Evolutionary conservation across 352 stramenopile genomes (phyloP).

Genomic region (Globisporangium paddicum): DNA sequence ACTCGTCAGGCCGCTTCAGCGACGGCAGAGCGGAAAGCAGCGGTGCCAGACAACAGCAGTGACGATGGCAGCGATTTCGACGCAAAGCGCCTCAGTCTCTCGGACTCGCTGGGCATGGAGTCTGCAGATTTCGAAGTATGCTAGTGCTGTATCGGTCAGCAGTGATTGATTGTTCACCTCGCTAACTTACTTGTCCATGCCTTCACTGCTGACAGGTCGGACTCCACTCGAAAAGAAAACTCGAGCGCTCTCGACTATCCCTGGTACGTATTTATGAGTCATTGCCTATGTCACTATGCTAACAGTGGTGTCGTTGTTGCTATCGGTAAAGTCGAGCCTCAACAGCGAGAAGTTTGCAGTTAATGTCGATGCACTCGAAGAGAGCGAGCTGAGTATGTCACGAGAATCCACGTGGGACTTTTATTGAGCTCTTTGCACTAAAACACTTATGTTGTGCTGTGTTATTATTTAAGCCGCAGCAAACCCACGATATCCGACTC

Average conservation of each 20-base stretch:
- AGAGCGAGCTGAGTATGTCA: constrained; percentile 34
- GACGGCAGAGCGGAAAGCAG: constrained; percentile 6
- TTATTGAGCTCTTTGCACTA: constrained; percentile 1
- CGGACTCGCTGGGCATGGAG: constrained; percentile 69
- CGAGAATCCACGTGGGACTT: background rate
- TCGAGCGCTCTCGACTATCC: constrained; percentile 42
- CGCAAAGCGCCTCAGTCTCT: constrained; percentile 35
- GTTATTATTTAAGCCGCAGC: background rate
- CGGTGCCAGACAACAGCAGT: constrained; percentile 8
- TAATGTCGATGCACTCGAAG: constrained; percentile 50
- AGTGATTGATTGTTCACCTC: background rate
- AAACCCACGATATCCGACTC: constrained; percentile 13
- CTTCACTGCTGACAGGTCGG: constrained; percentile 33
- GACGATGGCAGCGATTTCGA: constrained; percentile 15
- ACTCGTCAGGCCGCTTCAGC: background rate
- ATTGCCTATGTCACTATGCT: background rate
- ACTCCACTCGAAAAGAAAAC: constrained; percentile 32
- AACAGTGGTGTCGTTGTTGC: background rate
- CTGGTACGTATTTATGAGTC: constrained; percentile 22
- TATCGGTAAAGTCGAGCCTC: constrained; percentile 42
- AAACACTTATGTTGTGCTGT: background rate
- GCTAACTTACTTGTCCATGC: background rate
- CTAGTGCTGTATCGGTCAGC: background rate
- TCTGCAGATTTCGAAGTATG: constrained; percentile 78
- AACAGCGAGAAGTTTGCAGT: constrained; percentile 76